Base-by-base conservation (phyloP, 2,329 filamentous ascomycete species). In the Colletotrichum scovillei region DNA sequence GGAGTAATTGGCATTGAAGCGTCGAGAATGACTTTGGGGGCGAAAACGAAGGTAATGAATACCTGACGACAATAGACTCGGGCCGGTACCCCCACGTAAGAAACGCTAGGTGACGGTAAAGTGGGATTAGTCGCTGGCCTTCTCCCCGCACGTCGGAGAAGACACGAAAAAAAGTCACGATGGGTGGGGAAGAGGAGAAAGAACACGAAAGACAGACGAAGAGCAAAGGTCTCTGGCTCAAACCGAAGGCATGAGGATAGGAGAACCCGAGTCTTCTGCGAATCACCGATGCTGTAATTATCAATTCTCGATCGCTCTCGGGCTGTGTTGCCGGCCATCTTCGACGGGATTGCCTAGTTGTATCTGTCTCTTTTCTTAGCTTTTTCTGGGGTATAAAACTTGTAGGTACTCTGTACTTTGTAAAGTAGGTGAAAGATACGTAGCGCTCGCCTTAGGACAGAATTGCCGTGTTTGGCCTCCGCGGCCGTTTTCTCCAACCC, bases 81-180 rank as follows among this genome's bases (percentile, higher is more conserved):
- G 53, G 52, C 28, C 38, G 12, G 49, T 19, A 19, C 49, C 68
- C 63, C 68, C 56, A 67, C 63, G 56, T 38, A 62, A 71, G 35
- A 24, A 67, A 53, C 53, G 42, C 19, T 53, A 4, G 30, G 30
- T 19, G 49, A 55, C n/a, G 22, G 22, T 16, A 49, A 49, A 19
- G 32, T 42, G 11, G 52, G 32, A 26, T 30, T 53, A 49, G 38
- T 64, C n/a, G 58, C 52, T 69, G 67, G 49, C 22, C 30, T 63
- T 62, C 69, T 58, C 57, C 69, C 69, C 69, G 65, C 69, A 72
- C 16, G 57, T 58, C 69, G 38, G 64, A 58, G 64, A 46, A n/a
- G 16, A 46, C 57, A 63, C 55, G 28, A 30, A 26, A 49, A 46
- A 30, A 53, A 16, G 35, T 8, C 30, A 46, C 19, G 19, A 19